A percentile compares a stretch with the other conserved stretches of the same genome.
Conservation (phyloP, 768 basidiomycete species). For the Rubroboletus satanas region DNA sequence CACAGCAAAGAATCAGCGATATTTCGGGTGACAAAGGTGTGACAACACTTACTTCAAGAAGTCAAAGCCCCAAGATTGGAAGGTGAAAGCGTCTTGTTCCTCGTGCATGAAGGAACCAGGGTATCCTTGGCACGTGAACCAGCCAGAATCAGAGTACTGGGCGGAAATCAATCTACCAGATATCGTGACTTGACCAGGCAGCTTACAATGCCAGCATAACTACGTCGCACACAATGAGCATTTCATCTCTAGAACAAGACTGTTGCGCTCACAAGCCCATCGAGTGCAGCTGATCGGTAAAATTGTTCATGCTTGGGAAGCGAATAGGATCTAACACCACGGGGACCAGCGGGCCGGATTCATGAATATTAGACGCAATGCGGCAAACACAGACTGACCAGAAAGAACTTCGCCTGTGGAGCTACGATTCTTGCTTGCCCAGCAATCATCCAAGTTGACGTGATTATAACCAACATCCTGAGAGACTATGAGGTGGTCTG, state of each 20-base stretch:
- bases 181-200: background rate
- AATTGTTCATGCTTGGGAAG: constrained; percentile 54
- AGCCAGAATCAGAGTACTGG: constrained; percentile 65
- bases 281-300: constrained; percentile 51
- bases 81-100: constrained; percentile 53
- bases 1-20: background rate
- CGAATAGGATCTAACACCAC: constrained; percentile 39
- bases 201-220: constrained; percentile 59
- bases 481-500: background rate
- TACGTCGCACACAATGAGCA: constrained; percentile 19
- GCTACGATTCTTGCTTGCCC: constrained; percentile 51
- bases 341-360: background rate
- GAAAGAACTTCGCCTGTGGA: constrained; percentile 51
- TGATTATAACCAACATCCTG: constrained; percentile 57
- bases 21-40: background rate
- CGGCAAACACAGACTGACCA: constrained; percentile 32
- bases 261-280: constrained; percentile 49
- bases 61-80: constrained; percentile 62
- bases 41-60: constrained; percentile 48
- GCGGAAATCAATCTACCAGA: background rate
- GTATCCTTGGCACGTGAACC: constrained; percentile 59
- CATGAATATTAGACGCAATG: background rate
- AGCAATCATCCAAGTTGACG: constrained; percentile 64
- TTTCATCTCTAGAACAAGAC: background rate
- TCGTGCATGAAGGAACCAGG: constrained; percentile 64